Percentiles rank a stretch among this genome's conserved stretches.
phyloP scores from a whole-genome alignment of 306 rosid genomes.

The Rubus idaeus region DNA sequence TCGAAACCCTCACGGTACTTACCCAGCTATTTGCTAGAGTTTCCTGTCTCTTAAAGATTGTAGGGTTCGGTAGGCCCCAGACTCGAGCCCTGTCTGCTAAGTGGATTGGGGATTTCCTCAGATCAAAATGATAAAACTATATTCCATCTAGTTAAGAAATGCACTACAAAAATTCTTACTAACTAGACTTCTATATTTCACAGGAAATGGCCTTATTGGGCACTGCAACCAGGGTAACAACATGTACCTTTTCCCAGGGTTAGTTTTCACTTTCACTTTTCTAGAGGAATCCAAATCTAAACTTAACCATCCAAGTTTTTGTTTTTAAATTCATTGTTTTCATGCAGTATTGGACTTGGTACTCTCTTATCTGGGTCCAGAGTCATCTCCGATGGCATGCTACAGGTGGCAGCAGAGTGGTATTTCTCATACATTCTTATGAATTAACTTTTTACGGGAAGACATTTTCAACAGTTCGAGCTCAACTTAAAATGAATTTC shows the following conservation, averaged over 20 bases:
- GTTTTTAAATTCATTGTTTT: neutral
- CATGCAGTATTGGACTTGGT: constrained; percentile 92
- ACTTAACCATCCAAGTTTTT: neutral
- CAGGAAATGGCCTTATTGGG: constrained; percentile 82
- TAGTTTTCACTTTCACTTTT: constrained; percentile 30
- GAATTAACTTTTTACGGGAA: constrained; percentile 9
- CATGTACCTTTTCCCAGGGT: constrained; percentile 99
- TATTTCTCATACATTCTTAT: constrained; percentile 36
- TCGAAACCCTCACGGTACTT: neutral
- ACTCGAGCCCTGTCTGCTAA: neutral
- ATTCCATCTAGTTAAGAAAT: neutral
- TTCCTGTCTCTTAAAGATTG: neutral
- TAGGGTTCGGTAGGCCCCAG: neutral
- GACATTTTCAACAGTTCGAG: neutral
- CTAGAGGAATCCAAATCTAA: constrained; percentile 4
- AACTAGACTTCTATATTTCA: constrained; percentile 14
- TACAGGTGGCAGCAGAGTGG: constrained; percentile 99
- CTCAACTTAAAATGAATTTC: neutral
- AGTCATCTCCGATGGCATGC: constrained; percentile 89
- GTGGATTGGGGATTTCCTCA: neutral
- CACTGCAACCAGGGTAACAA: constrained; percentile 99
- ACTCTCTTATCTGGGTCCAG: constrained; percentile 89
- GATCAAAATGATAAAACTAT: neutral
- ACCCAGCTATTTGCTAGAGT: neutral
- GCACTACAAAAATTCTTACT: neutral